These are phyloP conservation scores for Trifolium fragiferum DNA, from an alignment of 306 rosid genomes.

Conservation along the genomic window DNA sequence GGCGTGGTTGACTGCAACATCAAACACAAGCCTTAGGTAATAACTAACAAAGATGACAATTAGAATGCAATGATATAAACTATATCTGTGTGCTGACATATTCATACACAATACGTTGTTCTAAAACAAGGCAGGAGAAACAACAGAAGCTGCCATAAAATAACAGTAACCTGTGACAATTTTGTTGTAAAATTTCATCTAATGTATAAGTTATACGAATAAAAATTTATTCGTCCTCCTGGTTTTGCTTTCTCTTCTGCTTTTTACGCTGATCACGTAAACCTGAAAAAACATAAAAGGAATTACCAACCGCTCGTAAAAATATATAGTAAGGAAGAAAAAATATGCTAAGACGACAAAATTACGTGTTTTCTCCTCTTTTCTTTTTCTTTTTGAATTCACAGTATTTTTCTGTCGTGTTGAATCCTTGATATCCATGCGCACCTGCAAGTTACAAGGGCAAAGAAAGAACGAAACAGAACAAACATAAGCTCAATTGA, in stretches of 20 bases:
- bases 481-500: constrained; percentile 14
- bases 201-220: constrained; percentile 9
- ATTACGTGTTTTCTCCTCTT: constrained; percentile 82
- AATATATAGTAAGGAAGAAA: constrained; percentile 4
- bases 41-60: neutral
- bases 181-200: constrained; percentile 28
- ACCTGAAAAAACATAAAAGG: constrained; percentile 53
- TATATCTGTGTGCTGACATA: neutral
- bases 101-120: constrained; percentile 7
- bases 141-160: constrained; percentile 19
- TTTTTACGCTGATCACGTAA: constrained; percentile 79
- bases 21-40: neutral
- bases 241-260: constrained; percentile 55
- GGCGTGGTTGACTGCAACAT: neutral
- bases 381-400: constrained; percentile 68
- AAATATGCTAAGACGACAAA: neutral
- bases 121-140: constrained; percentile 33
- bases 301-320: neutral
- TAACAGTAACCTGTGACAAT: constrained; percentile 11
- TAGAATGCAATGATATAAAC: neutral
- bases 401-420: constrained; percentile 56
- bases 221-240: constrained; percentile 41
- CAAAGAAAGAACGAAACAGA: constrained; percentile 14
- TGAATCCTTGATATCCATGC: constrained; percentile 61
- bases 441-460: constrained; percentile 57